Percentiles rank a stretch among this genome's conserved stretches.
Evolutionary conservation across 352 stramenopile genomes (phyloP).

Genomic region (Phytopythium aichiense): DNA sequence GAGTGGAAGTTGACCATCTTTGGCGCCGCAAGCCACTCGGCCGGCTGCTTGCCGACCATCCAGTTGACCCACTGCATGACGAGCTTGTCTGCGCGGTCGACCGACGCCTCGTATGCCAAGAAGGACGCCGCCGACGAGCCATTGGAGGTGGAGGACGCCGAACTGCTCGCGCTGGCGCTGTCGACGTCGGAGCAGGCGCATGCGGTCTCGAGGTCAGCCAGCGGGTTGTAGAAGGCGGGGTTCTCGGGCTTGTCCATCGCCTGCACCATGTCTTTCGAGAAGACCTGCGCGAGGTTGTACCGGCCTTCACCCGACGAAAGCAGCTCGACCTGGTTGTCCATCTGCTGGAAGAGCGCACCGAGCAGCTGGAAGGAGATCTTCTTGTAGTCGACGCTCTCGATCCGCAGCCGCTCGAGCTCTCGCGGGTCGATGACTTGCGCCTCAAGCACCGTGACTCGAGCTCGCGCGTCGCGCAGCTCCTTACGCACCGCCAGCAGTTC

Average conservation of each 20-base stretch:
- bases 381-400: slow-evolving; percentile 64
- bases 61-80: slow-evolving; percentile 74
- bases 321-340: slow-evolving; percentile 60
- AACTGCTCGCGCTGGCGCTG: background rate
- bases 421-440: slow-evolving; percentile 43
- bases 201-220: slow-evolving; percentile 34
- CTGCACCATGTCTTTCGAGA: slow-evolving; percentile 59
- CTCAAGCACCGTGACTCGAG: slow-evolving; percentile 32
- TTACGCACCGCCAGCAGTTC: slow-evolving; percentile 48
- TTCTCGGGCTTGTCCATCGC: slow-evolving; percentile 63
- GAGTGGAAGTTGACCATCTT: slow-evolving; percentile 67
- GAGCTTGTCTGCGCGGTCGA: slow-evolving; percentile 66
- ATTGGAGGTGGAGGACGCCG: slow-evolving; percentile 4
- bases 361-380: slow-evolving; percentile 65
- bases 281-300: slow-evolving; percentile 57
- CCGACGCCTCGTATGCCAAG: slow-evolving; percentile 37
- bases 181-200: slow-evolving; percentile 4
- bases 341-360: slow-evolving; percentile 30
- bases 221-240: slow-evolving; percentile 58
- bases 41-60: slow-evolving; percentile 36
- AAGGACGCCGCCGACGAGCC: slow-evolving; percentile 16
- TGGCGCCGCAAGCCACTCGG: slow-evolving; percentile 44
- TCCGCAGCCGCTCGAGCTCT: slow-evolving; percentile 52
- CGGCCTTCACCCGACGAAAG: slow-evolving; percentile 56
- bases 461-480: slow-evolving; percentile 35